Conservation (phyloP, 2,329 filamentous ascomycete genomes). For the Aspergillus udagawae region DNA sequence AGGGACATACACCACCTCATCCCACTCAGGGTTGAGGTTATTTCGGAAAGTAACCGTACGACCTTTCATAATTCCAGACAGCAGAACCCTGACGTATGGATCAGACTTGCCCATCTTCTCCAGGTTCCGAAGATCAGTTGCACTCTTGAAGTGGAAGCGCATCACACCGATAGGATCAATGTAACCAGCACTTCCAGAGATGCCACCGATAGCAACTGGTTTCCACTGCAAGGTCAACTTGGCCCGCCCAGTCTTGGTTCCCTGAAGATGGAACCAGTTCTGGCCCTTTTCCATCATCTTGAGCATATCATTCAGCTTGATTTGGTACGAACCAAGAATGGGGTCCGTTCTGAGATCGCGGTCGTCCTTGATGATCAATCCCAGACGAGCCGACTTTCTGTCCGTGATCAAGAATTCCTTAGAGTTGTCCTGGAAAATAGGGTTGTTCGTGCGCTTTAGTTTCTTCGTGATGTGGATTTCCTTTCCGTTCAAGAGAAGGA, state of each 20-base stretch:
- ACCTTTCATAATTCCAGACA: conserved; percentile 86
- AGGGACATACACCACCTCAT: conserved; percentile 91
- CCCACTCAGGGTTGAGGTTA: conserved; percentile 91
- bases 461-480: conserved; percentile 86
- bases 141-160: conserved; percentile 85
- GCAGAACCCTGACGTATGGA: conserved; percentile 81
- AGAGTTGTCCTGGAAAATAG: conserved; percentile 87
- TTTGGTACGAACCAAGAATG: conserved; percentile 85
- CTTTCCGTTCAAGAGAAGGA: conserved; percentile 85
- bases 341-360: conserved; percentile 80
- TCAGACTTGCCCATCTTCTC: conserved; percentile 97
- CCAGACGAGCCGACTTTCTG: conserved; percentile 82
- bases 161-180: conserved; percentile 91
- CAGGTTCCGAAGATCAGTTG: conserved; percentile 79
- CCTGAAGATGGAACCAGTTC: conserved; percentile 90
- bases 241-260: conserved; percentile 74
- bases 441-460: conserved; percentile 94
- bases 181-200: conserved; percentile 76
- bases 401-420: conserved; percentile 96
- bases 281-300: conserved; percentile 88
- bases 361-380: conserved; percentile 92
- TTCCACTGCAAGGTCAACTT: conserved; percentile 96
- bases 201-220: conserved; percentile 80
- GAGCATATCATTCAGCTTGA: conserved; percentile 90
- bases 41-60: conserved; percentile 95